Base-by-base conservation (phyloP, 768 basidiomycete genomes). In the Agaricus subrufescens region DNA sequence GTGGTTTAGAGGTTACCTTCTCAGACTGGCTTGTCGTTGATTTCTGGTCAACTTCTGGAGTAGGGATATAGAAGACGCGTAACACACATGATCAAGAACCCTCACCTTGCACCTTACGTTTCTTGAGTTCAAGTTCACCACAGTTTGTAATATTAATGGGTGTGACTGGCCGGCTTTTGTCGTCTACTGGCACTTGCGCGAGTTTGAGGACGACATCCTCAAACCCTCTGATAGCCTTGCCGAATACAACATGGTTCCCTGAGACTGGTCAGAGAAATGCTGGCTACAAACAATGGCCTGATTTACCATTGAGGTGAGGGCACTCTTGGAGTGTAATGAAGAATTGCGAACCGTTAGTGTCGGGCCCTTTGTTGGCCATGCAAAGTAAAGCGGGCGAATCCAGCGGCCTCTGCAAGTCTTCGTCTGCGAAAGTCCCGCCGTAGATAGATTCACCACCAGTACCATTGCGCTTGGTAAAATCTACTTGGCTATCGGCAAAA, bases 331-430 rank as follows among this genome's bases (percentile, higher is more conserved):
- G 77, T 23, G 93, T 92, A 59, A 94, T 75, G 66, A 95, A 94
- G 66, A 88, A 95, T 60, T 95, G 93, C 1, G 87, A 89, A 38
- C 86, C 85, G 61, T 94, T 95, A 37, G 93, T 94, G 69, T 89
- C 75, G 0, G 87, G 84, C 2, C 89, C 89, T 60, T 81, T 81
- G 68, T 96, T 96, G 9, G 93, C 93, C 94, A 95, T 96, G 63
- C 90, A 91, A 10, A 96, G 73, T 27, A 95, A 71, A 71, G 85
- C 91, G 65, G 83, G 80, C 0, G 81, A 68, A 60, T 93, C 87
- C 23, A 91, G 69, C 0, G 81, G 75, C 31, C 74, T 77, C 42
- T 75, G 73, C 31, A 93, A 72, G 65, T 91, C 82, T 69, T 95
- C 93, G 64, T 95, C 92, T 10, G 75, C 71, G 61, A 94, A 95